Evolutionary conservation across 2,329 filamentous ascomycete genomes (phyloP).

Genomic region (Ophioceras dolichostomum): DNA sequence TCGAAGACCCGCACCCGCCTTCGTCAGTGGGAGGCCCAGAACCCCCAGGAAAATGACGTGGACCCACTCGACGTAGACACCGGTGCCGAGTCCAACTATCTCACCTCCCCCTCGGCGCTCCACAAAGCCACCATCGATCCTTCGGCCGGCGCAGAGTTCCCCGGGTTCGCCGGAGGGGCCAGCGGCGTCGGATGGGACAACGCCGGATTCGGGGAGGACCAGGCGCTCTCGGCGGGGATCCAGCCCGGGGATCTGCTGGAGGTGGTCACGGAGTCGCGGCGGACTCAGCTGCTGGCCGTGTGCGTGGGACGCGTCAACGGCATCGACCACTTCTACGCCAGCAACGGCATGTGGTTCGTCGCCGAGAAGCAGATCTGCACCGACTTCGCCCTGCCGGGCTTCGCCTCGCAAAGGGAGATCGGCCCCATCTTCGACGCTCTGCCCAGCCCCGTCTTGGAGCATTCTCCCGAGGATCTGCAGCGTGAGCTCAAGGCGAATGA

Average conservation of each 20-base stretch:
- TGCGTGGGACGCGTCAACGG: conserved; percentile 39
- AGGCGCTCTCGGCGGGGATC: conserved; percentile 7
- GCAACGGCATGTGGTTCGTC: conserved; percentile 38
- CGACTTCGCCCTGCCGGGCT: conserved; percentile 36
- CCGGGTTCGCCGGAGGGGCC: too few relatives aligned
- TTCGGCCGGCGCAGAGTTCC: too few relatives aligned
- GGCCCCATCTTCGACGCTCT: conserved; percentile 24
- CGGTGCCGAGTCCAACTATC: too few relatives aligned
- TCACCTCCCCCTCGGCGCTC: too few relatives aligned
- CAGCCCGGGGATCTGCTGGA: conserved; percentile 39
- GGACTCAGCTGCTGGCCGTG: conserved; percentile 35
- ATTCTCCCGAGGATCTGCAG: too few relatives aligned
- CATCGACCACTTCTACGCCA: conserved; percentile 41
- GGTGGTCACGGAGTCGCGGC: conserved; percentile 16
- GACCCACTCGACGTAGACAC: too few relatives aligned
- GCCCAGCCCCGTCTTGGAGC: too few relatives aligned
- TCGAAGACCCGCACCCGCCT: neutral
- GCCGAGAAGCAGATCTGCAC: conserved; percentile 27
- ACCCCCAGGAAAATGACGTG: neutral
- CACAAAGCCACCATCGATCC: conserved; percentile 6
- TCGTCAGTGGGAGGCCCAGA: neutral
- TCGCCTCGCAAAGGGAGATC: conserved; percentile 28
- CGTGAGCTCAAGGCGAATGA: conserved; percentile 7
- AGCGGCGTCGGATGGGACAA: too few relatives aligned
- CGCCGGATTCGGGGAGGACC: neutral